phyloP scores from a whole-genome alignment of 2,329 filamentous ascomycete species.

The Anthostomella pinea region DNA sequence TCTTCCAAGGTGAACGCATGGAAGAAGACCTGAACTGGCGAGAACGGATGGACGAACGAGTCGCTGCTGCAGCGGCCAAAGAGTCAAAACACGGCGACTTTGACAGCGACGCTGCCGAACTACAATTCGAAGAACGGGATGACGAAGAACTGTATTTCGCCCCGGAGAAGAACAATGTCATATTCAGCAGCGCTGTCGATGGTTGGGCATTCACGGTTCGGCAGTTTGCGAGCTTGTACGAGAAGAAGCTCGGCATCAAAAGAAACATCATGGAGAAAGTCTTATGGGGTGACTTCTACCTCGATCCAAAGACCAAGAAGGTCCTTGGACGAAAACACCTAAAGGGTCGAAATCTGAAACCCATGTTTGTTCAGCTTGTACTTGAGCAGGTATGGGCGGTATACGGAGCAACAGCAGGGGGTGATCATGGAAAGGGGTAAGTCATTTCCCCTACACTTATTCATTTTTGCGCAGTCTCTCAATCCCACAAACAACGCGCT shows the following conservation, averaged over 20 bases:
- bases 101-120: slow-evolving; percentile 53
- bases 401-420: slow-evolving; percentile 85
- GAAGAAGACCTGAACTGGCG: slow-evolving; percentile 97
- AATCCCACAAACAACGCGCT: too few species aligned
- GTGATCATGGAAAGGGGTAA: slow-evolving; percentile 76
- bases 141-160: slow-evolving; percentile 98
- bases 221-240: slow-evolving; percentile 90
- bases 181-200: slow-evolving; percentile 95
- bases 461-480: neutral
- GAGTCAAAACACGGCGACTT: slow-evolving; percentile 48
- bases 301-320: slow-evolving; percentile 96
- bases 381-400: slow-evolving; percentile 95
- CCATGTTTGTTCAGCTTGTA: slow-evolving; percentile 96
- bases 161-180: slow-evolving; percentile 97
- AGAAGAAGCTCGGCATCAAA: slow-evolving; percentile 96
- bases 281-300: slow-evolving; percentile 93
- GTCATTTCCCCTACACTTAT: slow-evolving; percentile 27
- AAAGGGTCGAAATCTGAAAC: slow-evolving; percentile 86
- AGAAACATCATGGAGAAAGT: slow-evolving; percentile 84
- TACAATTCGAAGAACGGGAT: slow-evolving; percentile 82
- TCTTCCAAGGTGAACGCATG: slow-evolving; percentile 98
- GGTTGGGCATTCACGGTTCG: slow-evolving; percentile 98
- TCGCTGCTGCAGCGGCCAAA: slow-evolving; percentile 67
- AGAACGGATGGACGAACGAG: slow-evolving; percentile 83
- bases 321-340: slow-evolving; percentile 87